phyloP scores from a whole-genome alignment of 2,329 filamentous ascomycete genomes.

The Claviceps monticola region DNA sequence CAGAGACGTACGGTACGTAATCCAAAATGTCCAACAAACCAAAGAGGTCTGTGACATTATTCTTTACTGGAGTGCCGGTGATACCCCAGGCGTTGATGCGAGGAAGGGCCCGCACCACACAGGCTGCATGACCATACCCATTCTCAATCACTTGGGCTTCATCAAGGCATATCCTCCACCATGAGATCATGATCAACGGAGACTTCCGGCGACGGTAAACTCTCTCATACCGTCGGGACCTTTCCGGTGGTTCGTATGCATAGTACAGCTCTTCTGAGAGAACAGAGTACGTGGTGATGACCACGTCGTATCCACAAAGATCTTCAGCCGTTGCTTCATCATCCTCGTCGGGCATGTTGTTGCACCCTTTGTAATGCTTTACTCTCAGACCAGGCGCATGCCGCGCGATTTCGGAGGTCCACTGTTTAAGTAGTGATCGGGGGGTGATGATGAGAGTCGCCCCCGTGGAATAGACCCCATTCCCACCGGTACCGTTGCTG shows the following conservation, averaged over 20 bases:
- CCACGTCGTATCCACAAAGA: conserved; percentile 40
- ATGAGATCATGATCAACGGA: conserved; percentile 66
- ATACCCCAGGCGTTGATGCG: conserved; percentile 84
- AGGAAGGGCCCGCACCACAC: conserved; percentile 66
- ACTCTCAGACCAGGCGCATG: conserved; percentile 45
- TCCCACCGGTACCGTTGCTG: conserved; percentile 19
- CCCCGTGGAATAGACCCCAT: conserved; percentile 32
- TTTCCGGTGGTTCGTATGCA: conserved; percentile 53
- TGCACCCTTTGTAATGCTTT: conserved; percentile 41
- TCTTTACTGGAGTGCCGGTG: conserved; percentile 74
- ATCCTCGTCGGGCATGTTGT: conserved; percentile 19
- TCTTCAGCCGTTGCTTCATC: conserved; percentile 27
- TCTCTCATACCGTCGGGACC: conserved; percentile 50
- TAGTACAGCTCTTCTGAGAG: conserved; percentile 73
- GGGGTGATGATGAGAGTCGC: conserved; percentile 51
- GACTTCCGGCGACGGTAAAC: conserved; percentile 55
- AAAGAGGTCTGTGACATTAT: conserved; percentile 61
- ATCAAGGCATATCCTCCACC: conserved; percentile 73
- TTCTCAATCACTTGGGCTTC: conserved; percentile 91
- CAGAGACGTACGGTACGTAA: conserved; percentile 61
- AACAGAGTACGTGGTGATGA: conserved; percentile 53
- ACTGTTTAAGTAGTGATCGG: conserved; percentile 42
- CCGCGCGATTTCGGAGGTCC: conserved; percentile 43
- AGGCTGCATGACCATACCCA: conserved; percentile 70
- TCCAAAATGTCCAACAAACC: conserved; percentile 71